These are phyloP conservation scores for Cicer pinnatifidum DNA, from an alignment of 306 rosid species.

Conservation along the genomic window DNA sequence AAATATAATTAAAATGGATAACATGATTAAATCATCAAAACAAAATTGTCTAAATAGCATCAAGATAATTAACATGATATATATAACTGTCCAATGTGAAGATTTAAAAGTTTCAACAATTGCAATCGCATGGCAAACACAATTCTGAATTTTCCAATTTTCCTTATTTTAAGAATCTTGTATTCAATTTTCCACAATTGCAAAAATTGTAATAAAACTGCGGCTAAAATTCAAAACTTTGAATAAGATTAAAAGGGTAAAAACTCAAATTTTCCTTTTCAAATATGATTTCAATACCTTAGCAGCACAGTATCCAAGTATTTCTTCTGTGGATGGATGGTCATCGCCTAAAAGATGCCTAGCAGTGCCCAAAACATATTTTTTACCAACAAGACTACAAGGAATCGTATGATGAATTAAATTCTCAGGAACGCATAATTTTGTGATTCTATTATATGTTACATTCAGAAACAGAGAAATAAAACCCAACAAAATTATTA, in stretches of 20 bases:
- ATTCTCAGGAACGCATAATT: constrained; percentile 57
- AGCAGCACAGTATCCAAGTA: constrained; percentile 51
- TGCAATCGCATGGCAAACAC: too few species aligned
- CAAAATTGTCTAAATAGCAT: too few species aligned
- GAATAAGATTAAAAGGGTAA: too few species aligned
- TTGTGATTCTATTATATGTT: constrained; percentile 60
- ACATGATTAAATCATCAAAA: too few species aligned
- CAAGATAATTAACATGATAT: too few species aligned
- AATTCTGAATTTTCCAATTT: too few species aligned
- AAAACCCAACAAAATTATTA: constrained; percentile 76
- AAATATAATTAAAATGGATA: neutral
- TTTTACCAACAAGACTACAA: constrained; percentile 43
- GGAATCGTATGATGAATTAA: constrained; percentile 67
- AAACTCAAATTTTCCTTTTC: neutral
- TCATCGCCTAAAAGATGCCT: constrained; percentile 47
- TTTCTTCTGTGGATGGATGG: neutral
- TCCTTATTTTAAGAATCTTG: too few species aligned
- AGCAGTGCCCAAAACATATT: too few species aligned
- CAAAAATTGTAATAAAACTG: neutral
- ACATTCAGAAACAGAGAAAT: constrained; percentile 84
- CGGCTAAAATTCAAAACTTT: too few species aligned
- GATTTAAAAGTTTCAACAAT: too few species aligned
- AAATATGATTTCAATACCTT: constrained; percentile 53
- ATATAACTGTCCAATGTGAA: too few species aligned
- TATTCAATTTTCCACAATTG: too few species aligned